Evolutionary conservation across 352 stramenopile species (phyloP).

Genomic region (Aphanomyces astaci): DNA sequence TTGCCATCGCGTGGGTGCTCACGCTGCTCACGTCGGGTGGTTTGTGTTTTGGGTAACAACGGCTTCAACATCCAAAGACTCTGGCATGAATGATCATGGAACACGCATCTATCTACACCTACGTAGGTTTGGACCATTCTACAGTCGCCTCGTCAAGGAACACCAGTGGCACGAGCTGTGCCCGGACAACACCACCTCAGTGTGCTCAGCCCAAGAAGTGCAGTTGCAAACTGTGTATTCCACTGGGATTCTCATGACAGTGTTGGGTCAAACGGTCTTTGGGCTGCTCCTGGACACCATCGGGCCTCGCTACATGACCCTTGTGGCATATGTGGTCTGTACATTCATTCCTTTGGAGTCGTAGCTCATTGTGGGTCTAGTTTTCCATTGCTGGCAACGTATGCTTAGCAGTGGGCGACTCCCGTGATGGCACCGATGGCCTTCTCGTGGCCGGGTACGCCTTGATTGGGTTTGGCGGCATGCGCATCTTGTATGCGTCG

Average conservation of each 20-base stretch:
- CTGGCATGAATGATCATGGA: too few relatives aligned
- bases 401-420: constrained; percentile 12
- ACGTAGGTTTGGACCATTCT: constrained; percentile 13
- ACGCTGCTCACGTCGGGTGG: constrained; percentile 4
- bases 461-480: constrained; percentile 20
- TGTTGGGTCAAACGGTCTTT: constrained; percentile 18
- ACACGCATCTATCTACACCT: too few relatives aligned
- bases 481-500: constrained; percentile 17
- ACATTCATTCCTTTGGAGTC: background rate
- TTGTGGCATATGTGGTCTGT: background rate
- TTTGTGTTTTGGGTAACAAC: background rate
- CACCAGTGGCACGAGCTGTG: constrained; percentile 21
- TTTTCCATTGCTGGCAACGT: constrained; percentile 22
- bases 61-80: too few relatives aligned
- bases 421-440: constrained; percentile 13
- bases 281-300: constrained; percentile 2
- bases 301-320: constrained; percentile 18
- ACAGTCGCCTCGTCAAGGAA: constrained; percentile 10
- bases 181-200: constrained; percentile 3
- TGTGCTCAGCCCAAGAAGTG: constrained; percentile 18
- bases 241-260: constrained; percentile 10
- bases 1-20: background rate
- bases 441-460: constrained; percentile 11
- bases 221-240: constrained; percentile 18
- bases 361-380: background rate